phyloP scores from a whole-genome alignment of 148 eudicot species.

The Rhododendron henanense region DNA sequence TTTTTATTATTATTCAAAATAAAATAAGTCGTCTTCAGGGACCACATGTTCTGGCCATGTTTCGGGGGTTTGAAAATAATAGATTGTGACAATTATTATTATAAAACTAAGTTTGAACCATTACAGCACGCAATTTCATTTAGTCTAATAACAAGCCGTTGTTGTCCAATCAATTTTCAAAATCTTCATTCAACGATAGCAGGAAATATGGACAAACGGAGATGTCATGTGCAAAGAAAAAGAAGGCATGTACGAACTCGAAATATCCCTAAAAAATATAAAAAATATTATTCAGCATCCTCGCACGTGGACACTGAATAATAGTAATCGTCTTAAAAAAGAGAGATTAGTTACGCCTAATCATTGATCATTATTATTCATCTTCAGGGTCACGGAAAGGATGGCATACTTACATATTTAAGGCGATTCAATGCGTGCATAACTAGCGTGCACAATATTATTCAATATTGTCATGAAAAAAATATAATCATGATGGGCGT shows the following conservation, averaged over 20 bases:
- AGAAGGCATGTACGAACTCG: neutral
- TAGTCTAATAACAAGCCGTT: neutral
- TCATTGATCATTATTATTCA: neutral
- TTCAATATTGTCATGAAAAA: neutral
- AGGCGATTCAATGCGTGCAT: neutral
- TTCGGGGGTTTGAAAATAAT: neutral
- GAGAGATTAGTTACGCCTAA: neutral
- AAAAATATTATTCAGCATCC: neutral
- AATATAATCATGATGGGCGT: neutral
- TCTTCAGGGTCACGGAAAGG: neutral
- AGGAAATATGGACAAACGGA: neutral
- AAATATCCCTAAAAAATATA: neutral
- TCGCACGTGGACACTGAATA: neutral
- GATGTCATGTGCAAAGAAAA: neutral
- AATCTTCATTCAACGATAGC: neutral
- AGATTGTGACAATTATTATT: neutral
- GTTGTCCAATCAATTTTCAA: neutral
- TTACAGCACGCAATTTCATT: neutral
- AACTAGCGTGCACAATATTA: neutral
- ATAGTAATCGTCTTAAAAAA: neutral
- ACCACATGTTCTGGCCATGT: neutral
- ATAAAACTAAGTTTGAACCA: neutral
- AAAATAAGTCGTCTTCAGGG: neutral
- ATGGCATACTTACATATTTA: neutral
- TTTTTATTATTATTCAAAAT: neutral